phyloP scores from a whole-genome alignment of 2,329 filamentous ascomycete species.

The Talaromyces sp. region DNA sequence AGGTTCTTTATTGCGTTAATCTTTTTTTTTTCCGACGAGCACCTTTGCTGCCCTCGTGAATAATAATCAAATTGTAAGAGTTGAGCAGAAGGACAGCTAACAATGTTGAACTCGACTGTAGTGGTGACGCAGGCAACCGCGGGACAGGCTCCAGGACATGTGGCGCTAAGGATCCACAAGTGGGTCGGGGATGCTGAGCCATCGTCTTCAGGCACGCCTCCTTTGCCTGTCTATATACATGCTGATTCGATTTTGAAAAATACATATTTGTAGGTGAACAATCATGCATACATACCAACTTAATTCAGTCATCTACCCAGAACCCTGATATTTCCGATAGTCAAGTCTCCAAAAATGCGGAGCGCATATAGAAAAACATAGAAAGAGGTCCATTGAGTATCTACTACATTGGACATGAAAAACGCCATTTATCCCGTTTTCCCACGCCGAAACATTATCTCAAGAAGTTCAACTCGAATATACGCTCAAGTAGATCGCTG shows the following conservation, averaged over 20 bases:
- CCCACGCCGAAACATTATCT: conserved; percentile 10
- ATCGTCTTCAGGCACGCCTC: no score
- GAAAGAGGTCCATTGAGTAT: conserved; percentile 23
- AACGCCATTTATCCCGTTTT: conserved; percentile 12
- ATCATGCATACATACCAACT: no score
- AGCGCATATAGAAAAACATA: conserved; percentile 9
- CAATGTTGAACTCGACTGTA: neutral
- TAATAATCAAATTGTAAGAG: neutral
- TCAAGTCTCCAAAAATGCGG: conserved; percentile 3
- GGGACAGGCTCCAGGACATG: neutral
- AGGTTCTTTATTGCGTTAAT: neutral
- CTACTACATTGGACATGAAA: conserved; percentile 3
- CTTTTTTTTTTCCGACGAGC: neutral
- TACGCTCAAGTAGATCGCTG: conserved; percentile 5
- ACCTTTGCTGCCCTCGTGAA: neutral
- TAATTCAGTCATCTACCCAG: no score
- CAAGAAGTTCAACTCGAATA: conserved; percentile 6
- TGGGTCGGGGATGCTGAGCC: no score
- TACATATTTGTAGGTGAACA: no score
- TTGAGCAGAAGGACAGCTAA: neutral
- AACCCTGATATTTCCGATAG: neutral
- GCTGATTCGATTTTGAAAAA: neutral
- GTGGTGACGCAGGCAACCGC: neutral
- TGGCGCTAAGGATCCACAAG: no score
- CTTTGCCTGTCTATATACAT: no score